These are phyloP conservation scores for Butyriboletus loyo DNA, from an alignment of 768 basidiomycete genomes.

Conservation along the genomic window DNA sequence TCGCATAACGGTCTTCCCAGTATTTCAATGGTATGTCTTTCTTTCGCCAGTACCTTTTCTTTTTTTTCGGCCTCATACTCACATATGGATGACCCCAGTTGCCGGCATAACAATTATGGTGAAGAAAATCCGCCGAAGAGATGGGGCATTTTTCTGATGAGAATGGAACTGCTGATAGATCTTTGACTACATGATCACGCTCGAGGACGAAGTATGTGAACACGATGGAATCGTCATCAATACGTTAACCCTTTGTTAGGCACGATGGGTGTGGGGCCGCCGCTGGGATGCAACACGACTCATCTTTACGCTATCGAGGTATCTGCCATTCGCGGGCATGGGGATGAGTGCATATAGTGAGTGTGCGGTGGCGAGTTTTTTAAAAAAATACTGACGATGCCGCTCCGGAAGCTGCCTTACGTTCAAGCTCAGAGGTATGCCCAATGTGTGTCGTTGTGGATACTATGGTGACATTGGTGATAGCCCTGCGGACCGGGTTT, in stretches of 20 bases:
- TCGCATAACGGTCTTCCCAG: background rate
- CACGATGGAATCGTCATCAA: too few relatives aligned
- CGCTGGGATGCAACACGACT: conserved; percentile 13
- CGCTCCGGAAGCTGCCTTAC: conserved; percentile 1
- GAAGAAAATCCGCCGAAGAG: background rate
- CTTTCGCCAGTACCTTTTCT: background rate
- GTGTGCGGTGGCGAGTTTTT: background rate
- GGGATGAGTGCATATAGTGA: conserved; percentile 14
- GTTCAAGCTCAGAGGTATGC: conserved; percentile 7
- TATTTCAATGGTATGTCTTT: conserved; percentile 13
- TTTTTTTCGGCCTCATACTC: background rate
- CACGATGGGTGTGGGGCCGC: conserved; percentile 18
- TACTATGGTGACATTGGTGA: background rate
- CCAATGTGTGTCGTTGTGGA: background rate
- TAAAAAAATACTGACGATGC: background rate
- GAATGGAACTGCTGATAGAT: background rate
- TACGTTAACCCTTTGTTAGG: conserved; percentile 3
- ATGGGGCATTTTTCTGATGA: background rate
- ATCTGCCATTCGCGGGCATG: conserved; percentile 16
- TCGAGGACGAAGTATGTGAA: conserved; percentile 7
- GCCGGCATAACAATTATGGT: conserved; percentile 20
- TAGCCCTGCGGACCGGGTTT: conserved; percentile 1
- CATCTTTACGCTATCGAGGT: conserved; percentile 18
- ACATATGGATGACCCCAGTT: background rate
- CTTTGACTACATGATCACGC: conserved; percentile 11